These are phyloP conservation scores for Fusarium solani-melongenae DNA, from an alignment of 2,329 filamentous ascomycete genomes.

Conservation along the genomic window DNA sequence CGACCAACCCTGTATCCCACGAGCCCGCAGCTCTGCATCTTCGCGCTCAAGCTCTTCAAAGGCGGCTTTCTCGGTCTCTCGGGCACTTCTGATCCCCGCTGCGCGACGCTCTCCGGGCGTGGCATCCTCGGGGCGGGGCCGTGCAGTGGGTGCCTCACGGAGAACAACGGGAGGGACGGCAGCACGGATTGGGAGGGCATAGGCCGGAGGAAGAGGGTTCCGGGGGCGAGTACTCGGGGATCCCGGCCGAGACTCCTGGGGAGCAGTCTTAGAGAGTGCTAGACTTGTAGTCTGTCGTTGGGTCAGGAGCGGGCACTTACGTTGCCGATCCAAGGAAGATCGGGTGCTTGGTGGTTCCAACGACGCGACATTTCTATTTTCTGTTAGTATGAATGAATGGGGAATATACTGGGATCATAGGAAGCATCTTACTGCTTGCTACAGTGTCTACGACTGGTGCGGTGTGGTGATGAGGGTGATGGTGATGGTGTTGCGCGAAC, in stretches of 20 bases:
- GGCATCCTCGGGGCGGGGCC: not conserved
- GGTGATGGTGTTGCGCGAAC: not conserved
- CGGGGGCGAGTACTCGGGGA: not conserved
- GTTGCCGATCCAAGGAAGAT: not conserved
- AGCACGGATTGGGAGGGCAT: not conserved
- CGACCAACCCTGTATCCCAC: constrained; percentile 12
- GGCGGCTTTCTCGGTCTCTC: not conserved
- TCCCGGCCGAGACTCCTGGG: not conserved
- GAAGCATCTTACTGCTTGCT: not conserved
- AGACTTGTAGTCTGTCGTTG: not conserved
- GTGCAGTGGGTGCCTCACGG: not conserved
- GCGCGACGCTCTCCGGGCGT: not conserved
- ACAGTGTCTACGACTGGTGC: not conserved
- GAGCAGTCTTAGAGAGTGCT: not conserved
- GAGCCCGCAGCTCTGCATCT: not conserved
- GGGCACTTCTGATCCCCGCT: not conserved
- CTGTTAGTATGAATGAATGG: not conserved
- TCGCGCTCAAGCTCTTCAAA: not conserved
- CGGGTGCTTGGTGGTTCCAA: not conserved
- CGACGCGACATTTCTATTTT: not conserved
- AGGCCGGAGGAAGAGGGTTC: not conserved
- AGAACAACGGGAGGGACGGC: not conserved
- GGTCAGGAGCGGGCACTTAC: not conserved
- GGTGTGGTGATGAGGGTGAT: not conserved
- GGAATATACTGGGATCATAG: no score